phyloP scores from a whole-genome alignment of 257 asterid species.

The Eustoma russellianum region DNA sequence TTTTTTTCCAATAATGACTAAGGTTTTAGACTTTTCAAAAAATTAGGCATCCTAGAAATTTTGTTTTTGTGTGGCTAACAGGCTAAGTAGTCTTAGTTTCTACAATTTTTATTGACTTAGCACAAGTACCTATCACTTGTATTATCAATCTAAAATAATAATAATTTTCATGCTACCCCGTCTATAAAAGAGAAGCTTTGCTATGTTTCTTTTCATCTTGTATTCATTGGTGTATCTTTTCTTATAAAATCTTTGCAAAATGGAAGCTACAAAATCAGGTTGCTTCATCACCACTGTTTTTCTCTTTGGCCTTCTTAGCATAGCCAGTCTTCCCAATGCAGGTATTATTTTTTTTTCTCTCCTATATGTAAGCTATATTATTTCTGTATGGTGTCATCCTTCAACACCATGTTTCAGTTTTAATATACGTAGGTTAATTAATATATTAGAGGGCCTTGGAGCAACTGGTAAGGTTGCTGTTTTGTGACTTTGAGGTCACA shows the following conservation, averaged over 20 bases:
- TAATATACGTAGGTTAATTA: not conserved
- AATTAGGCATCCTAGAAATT: not conserved
- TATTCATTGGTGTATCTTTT: not conserved
- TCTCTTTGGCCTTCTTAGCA: constrained; percentile 8
- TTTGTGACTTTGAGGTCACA: no score
- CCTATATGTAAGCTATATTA: not conserved
- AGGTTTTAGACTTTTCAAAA: not conserved
- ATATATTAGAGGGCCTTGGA: no score
- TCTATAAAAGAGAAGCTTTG: not conserved
- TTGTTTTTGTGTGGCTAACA: not conserved
- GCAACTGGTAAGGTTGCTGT: no score
- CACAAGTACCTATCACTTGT: not conserved
- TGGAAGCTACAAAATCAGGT: constrained; percentile 7
- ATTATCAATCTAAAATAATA: not conserved
- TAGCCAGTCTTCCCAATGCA: constrained; percentile 8
- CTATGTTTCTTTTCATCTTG: not conserved
- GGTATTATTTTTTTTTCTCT: not conserved
- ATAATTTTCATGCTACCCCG: not conserved
- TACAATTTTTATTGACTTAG: constrained; percentile 6
- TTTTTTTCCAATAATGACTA: no score
- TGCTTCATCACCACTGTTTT: not conserved
- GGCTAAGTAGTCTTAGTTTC: not conserved
- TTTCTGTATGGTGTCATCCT: not conserved
- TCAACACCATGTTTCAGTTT: not conserved
- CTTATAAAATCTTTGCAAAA: not conserved